A percentile compares a stretch with the other conserved stretches of the same genome.
Evolutionary conservation across 805 yeast genomes (phyloP).

Genomic region (Lipomyces yamadae): DNA sequence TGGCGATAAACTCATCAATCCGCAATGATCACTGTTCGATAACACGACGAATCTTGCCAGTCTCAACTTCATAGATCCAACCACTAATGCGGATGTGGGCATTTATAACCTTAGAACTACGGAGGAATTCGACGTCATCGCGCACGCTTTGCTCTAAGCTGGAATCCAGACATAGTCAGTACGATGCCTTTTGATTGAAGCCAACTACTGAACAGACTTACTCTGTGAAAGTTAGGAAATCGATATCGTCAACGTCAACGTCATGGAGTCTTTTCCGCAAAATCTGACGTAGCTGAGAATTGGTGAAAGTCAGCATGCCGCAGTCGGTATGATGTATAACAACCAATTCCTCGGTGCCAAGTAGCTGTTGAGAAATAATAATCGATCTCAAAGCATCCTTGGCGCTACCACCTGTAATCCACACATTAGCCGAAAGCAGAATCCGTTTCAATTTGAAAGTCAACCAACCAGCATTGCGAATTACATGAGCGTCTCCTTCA

Average conservation of each 20-base stretch:
- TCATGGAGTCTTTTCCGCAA: slow-evolving; percentile 25
- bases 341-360: slow-evolving; percentile 34
- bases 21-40: background rate
- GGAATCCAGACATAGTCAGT: background rate
- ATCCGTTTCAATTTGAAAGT: background rate
- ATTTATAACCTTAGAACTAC: slow-evolving; percentile 21
- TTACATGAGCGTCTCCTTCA: slow-evolving; percentile 36
- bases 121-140: slow-evolving; percentile 28
- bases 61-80: slow-evolving; percentile 35
- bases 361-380: slow-evolving; percentile 35
- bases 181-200: background rate
- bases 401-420: slow-evolving; percentile 29
- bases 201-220: slow-evolving; percentile 10
- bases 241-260: slow-evolving; percentile 14
- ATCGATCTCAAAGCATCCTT: slow-evolving; percentile 33
- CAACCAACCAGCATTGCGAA: slow-evolving; percentile 34
- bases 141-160: slow-evolving; percentile 32
- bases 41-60: slow-evolving; percentile 24
- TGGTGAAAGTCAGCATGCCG: slow-evolving; percentile 35
- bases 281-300: slow-evolving; percentile 24
- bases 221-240: slow-evolving; percentile 33
- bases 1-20: background rate
- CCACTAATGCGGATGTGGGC: slow-evolving; percentile 29
- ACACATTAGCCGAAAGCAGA: background rate
- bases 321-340: slow-evolving; percentile 38